phyloP scores from a whole-genome alignment of 2,329 filamentous ascomycete genomes.

The Stachybotrys chartarum region DNA sequence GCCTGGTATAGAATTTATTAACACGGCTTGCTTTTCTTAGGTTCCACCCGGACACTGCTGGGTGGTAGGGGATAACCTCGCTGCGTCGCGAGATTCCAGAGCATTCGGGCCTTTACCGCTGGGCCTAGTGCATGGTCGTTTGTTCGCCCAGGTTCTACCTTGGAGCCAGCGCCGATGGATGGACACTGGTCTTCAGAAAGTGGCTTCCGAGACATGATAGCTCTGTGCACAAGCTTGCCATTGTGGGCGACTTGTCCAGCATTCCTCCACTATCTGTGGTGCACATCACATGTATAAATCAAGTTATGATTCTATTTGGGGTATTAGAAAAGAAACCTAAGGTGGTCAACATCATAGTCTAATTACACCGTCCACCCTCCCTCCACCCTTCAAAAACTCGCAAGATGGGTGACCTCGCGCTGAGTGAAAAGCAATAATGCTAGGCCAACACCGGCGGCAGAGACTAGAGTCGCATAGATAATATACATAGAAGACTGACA shows the following conservation, averaged over 20 bases:
- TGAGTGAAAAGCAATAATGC: constrained; percentile 13
- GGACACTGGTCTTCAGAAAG: constrained; percentile 31
- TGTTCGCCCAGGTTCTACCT: constrained; percentile 56
- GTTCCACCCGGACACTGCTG: constrained; percentile 90
- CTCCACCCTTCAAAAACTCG: constrained; percentile 6
- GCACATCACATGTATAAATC: constrained; percentile 10
- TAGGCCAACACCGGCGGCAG: constrained; percentile 4
- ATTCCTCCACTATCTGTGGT: background rate
- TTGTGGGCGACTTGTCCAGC: background rate
- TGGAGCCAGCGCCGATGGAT: constrained; percentile 45
- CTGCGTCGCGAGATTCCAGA: constrained; percentile 78
- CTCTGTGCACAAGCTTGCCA: no score
- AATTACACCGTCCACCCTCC: constrained; percentile 23
- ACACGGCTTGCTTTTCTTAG: constrained; percentile 30
- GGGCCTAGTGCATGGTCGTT: constrained; percentile 76
- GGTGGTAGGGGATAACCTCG: constrained; percentile 81
- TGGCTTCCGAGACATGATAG: constrained; percentile 7
- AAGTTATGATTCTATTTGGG: constrained; percentile 10
- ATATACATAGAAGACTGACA: background rate
- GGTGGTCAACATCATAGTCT: constrained; percentile 16
- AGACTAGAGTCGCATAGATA: background rate
- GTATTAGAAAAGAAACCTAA: constrained; percentile 17
- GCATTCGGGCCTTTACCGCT: constrained; percentile 81
- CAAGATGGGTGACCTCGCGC: background rate
- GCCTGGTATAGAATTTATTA: no score